Base-by-base conservation (phyloP, 208 protist genomes). In the Trypanosomatidae sp. region DNA sequence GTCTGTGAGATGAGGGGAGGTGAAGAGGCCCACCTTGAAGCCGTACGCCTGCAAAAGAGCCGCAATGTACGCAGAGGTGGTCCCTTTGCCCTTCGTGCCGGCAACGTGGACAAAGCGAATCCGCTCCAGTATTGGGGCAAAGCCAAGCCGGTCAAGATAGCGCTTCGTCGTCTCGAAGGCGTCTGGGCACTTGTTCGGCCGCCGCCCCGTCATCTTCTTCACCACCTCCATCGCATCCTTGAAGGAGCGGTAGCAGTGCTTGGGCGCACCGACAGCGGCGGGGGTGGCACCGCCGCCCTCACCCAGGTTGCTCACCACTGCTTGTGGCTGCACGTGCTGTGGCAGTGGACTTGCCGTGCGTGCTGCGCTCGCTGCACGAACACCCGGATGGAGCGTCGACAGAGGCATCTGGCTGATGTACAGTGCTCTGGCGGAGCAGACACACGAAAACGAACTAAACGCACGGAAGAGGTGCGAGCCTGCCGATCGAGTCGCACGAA, bases 51-150 rank as follows among this genome's bases (percentile, higher is more conserved):
- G 81, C 66, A 98, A 81, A 33, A 98, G 84, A 3, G 83, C 81
- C 7, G 91, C 77, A 5, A 86, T 95, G 82, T 95, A 97, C 13
- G 87, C 80, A 12, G 87, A 83, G 9, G 93, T 97, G 0, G 91
- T 95, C 30, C 95, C 95, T 66, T 98, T 98, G 7, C 95, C 95
- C 62, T 98, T 98, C 1, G 95, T 98, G 55, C 95, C 95, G 39
- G 95, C 89, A 13, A 98, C 82, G 72, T 98, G 96, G 25, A 98
- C 91, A 75, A 96, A 91, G 67, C 98, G 96, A 74, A 99, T 91
- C 73, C 92, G 91, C 41, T 95, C 84, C 62, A 98, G 88, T 69
- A 98, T 87, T 9, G 87, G 85, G 72, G 92, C 67, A 97, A 99
- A 88, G 93, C 95, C 84, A 80, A 99, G 85, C 68, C 86, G 82